phyloP scores from a whole-genome alignment of 2,329 filamentous ascomycete genomes.

The Clonostachys solani region DNA sequence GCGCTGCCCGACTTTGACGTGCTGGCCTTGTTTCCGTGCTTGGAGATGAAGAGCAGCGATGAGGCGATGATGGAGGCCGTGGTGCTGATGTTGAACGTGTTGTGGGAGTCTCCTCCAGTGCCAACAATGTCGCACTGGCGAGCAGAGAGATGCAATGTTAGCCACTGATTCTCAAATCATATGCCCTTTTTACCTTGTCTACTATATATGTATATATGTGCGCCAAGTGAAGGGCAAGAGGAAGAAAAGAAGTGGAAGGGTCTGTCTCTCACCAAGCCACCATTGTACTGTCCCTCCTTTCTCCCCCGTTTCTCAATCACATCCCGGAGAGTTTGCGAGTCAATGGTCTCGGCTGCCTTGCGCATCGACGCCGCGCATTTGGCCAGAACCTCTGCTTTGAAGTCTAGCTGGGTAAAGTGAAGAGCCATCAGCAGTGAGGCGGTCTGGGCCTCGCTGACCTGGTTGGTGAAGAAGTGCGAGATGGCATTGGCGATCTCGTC shows the following conservation, averaged over 20 bases:
- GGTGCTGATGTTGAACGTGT: constrained; percentile 98
- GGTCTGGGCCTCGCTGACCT: constrained; percentile 82
- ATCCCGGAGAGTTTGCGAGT: constrained; percentile 55
- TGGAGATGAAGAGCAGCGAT: constrained; percentile 78
- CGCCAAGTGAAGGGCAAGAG: not conserved
- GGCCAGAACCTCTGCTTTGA: constrained; percentile 79
- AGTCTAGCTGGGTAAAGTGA: constrained; percentile 86
- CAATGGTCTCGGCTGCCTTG: constrained; percentile 68
- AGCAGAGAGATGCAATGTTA: not conserved
- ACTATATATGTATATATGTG: not conserved
- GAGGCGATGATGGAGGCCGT: constrained; percentile 91
- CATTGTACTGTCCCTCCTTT: constrained; percentile 70
- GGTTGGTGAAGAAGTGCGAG: constrained; percentile 86
- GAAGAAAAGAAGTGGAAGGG: constrained; percentile 6
- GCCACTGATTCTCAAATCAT: too few relatives aligned
- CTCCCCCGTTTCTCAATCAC: constrained; percentile 57
- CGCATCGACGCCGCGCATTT: constrained; percentile 84
- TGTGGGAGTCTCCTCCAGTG: constrained; percentile 92
- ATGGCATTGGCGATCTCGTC: constrained; percentile 87
- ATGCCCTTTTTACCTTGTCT: not conserved
- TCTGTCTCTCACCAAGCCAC: constrained; percentile 74
- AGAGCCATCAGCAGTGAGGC: constrained; percentile 84
- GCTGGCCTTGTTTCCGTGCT: constrained; percentile 94
- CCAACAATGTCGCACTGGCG: constrained; percentile 84
- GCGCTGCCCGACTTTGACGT: constrained; percentile 95